phyloP scores from a whole-genome alignment of 495 filamentous ascomycete species.

The Penicillium paradoxum region DNA sequence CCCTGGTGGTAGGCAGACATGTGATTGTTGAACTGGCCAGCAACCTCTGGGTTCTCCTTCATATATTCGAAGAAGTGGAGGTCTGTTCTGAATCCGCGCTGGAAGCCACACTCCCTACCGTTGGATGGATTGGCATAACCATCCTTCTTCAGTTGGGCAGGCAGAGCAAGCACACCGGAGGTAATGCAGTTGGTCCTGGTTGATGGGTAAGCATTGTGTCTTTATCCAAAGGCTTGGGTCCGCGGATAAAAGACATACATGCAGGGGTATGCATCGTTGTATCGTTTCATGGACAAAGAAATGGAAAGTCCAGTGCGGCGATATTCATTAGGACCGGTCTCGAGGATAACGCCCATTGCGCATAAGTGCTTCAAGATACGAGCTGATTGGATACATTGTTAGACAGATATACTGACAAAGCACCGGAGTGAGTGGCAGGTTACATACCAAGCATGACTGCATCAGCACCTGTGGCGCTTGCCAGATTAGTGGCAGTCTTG shows the following conservation, averaged over 20 bases:
- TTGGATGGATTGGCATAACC: slow-evolving; percentile 29
- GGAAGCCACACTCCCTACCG: slow-evolving; percentile 27
- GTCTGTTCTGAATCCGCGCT: slow-evolving; percentile 28
- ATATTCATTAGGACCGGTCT: slow-evolving; percentile 44
- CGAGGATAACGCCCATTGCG: slow-evolving; percentile 44
- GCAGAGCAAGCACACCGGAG: slow-evolving; percentile 25
- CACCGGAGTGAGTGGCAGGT: background rate
- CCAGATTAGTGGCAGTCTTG: slow-evolving; percentile 26
- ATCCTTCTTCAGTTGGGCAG: slow-evolving; percentile 26
- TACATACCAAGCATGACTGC: slow-evolving; percentile 26
- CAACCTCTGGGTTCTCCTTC: slow-evolving; percentile 20
- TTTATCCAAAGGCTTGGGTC: background rate
- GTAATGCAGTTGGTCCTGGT: slow-evolving; percentile 30
- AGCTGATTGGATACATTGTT: slow-evolving; percentile 6
- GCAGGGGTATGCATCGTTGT: slow-evolving; percentile 31
- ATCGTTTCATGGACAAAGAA: slow-evolving; percentile 33
- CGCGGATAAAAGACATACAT: slow-evolving; percentile 23
- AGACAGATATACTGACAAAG: background rate
- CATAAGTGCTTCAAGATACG: slow-evolving; percentile 46
- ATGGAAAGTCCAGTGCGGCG: slow-evolving; percentile 38
- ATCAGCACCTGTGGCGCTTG: slow-evolving; percentile 28
- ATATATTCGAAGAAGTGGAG: slow-evolving; percentile 34
- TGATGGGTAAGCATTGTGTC: slow-evolving; percentile 1
- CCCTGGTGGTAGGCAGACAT: slow-evolving; percentile 49
- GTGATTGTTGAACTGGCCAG: slow-evolving; percentile 43